Conservation (phyloP, 148 eudicot genomes). For the Heliamphora exappendiculata region DNA sequence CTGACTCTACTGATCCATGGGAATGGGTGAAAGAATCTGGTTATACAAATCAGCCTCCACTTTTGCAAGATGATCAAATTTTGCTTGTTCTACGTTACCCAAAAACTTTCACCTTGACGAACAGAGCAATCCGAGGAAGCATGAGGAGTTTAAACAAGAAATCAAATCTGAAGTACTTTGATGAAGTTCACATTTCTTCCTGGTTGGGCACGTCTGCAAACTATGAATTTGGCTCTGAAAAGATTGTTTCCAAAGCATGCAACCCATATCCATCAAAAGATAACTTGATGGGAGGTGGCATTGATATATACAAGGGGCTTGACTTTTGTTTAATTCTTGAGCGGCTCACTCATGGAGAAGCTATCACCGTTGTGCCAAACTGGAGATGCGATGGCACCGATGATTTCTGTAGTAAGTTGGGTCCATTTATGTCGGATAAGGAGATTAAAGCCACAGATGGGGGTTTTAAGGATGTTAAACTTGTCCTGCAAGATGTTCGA, state of each 20-base stretch:
- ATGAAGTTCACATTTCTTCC: constrained; percentile 56
- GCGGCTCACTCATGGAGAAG: constrained; percentile 35
- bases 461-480: constrained; percentile 49
- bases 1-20: constrained; percentile 62
- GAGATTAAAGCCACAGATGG: constrained; percentile 63
- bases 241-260: constrained; percentile 53
- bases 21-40: constrained; percentile 42
- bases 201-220: constrained; percentile 31
- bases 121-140: constrained; percentile 52
- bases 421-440: constrained; percentile 63
- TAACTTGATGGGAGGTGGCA: constrained; percentile 18
- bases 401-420: constrained; percentile 67
- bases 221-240: constrained; percentile 49
- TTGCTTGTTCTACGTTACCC: constrained; percentile 62
- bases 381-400: constrained; percentile 83
- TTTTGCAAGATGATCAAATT: constrained; percentile 70
- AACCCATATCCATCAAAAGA: constrained; percentile 58
- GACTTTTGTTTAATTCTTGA: constrained; percentile 54
- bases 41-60: constrained; percentile 42
- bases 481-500: constrained; percentile 58
- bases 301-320: constrained; percentile 56
- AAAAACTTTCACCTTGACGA: constrained; percentile 36
- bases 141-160: constrained; percentile 62
- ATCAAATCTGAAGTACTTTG: constrained; percentile 60
- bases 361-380: constrained; percentile 54